These are phyloP conservation scores for Fistulifera solaris DNA, from an alignment of 108 stramenopile genomes.

Conservation along the genomic window DNA sequence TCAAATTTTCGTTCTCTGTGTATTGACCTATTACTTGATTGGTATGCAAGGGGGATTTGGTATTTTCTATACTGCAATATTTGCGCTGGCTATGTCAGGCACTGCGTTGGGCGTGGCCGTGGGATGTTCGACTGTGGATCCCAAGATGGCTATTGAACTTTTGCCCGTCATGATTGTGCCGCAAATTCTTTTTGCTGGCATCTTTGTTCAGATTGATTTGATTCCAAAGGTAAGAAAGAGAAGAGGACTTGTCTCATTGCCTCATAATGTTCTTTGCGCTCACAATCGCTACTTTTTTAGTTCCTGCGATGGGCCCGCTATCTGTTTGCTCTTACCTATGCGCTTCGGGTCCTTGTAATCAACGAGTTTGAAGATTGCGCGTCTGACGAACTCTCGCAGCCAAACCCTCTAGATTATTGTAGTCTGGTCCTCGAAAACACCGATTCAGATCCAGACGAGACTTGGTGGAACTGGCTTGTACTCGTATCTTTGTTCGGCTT, in stretches of 20 bases:
- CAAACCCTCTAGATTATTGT: slow-evolving; percentile 16
- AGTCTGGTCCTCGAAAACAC: slow-evolving; percentile 9
- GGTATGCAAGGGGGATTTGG: slow-evolving; percentile 21
- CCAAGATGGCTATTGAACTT: slow-evolving; percentile 37
- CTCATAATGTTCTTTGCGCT: too few relatives aligned
- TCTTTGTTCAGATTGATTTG: slow-evolving; percentile 34
- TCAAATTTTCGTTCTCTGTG: slow-evolving; percentile 33
- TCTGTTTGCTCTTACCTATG: slow-evolving; percentile 59
- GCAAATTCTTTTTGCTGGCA: slow-evolving; percentile 82
- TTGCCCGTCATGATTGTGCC: slow-evolving; percentile 47
- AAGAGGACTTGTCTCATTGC: too few relatives aligned
- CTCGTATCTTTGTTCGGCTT: slow-evolving; percentile 40
- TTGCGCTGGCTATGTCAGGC: slow-evolving; percentile 30
- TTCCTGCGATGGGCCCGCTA: slow-evolving; percentile 61
- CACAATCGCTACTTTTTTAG: too few relatives aligned
- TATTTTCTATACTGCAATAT: slow-evolving; percentile 13
- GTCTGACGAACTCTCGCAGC: slow-evolving; percentile 26
- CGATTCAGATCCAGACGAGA: slow-evolving; percentile 13
- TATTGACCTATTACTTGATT: slow-evolving; percentile 36
- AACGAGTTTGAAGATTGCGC: slow-evolving; percentile 30
- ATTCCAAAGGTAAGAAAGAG: too few relatives aligned
- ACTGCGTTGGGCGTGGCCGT: slow-evolving; percentile 34
- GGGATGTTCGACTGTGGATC: slow-evolving; percentile 31
- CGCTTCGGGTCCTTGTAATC: slow-evolving; percentile 49
- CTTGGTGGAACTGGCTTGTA: slow-evolving; percentile 37